These are phyloP conservation scores for Avena eriantha DNA, from an alignment of 176 grass and related monocot species.

Conservation along the genomic window DNA sequence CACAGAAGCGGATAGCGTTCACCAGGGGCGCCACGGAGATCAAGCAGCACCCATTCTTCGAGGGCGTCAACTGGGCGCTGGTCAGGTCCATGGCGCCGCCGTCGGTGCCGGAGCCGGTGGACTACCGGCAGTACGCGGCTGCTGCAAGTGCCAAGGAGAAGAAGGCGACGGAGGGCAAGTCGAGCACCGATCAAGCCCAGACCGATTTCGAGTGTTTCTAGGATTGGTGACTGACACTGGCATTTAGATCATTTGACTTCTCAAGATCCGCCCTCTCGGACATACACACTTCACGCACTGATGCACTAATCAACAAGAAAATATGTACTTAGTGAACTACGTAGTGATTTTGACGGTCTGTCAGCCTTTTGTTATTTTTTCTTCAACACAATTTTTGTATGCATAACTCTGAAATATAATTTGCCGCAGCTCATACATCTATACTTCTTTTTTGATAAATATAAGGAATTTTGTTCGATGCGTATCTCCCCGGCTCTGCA, in stretches of 20 bases:
- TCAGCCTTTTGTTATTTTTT: background rate
- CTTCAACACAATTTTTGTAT: background rate
- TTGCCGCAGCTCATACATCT: background rate
- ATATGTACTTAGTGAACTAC: background rate
- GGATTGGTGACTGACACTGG: slow-evolving; percentile 14
- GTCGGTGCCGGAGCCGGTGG: slow-evolving; percentile 43
- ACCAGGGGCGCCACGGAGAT: slow-evolving; percentile 40
- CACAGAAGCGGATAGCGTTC: slow-evolving; percentile 44
- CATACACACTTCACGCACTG: background rate
- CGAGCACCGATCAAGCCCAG: background rate
- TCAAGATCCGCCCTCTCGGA: background rate
- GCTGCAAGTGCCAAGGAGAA: slow-evolving; percentile 28
- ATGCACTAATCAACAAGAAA: background rate
- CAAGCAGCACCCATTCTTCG: slow-evolving; percentile 51
- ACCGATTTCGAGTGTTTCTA: slow-evolving; percentile 37
- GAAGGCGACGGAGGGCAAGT: slow-evolving; percentile 19
- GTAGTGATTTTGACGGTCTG: slow-evolving; percentile 10
- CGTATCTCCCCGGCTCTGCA: background rate
- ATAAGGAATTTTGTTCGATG: background rate
- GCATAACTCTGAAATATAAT: background rate
- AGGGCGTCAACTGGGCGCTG: slow-evolving; percentile 47
- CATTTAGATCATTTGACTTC: slow-evolving; percentile 14
- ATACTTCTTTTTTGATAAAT: background rate
- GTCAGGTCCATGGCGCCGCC: slow-evolving; percentile 33
- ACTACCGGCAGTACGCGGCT: slow-evolving; percentile 30